Conservation (phyloP, 2,329 filamentous ascomycete species). For the Ascochyta pisi region DNA sequence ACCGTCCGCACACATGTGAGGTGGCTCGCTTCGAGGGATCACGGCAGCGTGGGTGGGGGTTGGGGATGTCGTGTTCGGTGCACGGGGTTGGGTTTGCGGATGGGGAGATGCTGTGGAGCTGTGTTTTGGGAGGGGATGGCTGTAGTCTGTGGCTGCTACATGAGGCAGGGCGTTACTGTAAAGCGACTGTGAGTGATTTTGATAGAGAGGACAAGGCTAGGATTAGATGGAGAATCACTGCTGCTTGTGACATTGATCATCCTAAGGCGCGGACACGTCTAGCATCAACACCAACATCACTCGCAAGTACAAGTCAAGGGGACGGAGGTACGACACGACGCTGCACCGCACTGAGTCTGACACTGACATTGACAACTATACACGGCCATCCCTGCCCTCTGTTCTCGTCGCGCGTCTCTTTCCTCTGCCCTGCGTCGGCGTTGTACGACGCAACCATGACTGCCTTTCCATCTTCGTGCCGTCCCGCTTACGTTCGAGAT, state of each 20-base stretch:
- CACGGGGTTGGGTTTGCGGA: too few species aligned
- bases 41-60: neutral
- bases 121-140: neutral
- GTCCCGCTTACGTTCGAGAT: slow-evolving; percentile 13
- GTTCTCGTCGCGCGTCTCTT: slow-evolving; percentile 26
- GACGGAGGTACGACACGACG: neutral
- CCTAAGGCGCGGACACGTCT: neutral
- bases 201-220: neutral
- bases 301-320: neutral
- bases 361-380: slow-evolving; percentile 20
- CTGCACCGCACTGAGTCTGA: slow-evolving; percentile 11
- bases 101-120: neutral
- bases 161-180: neutral
- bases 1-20: neutral
- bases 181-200: neutral
- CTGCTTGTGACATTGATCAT: neutral
- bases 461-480: slow-evolving; percentile 11
- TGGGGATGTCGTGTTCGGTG: neutral
- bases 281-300: neutral
- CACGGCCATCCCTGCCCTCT: slow-evolving; percentile 3
- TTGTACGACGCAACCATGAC: slow-evolving; percentile 17
- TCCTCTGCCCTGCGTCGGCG: slow-evolving; percentile 21
- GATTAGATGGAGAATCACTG: neutral
- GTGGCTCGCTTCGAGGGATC: slow-evolving; percentile 4
- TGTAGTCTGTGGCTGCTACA: neutral